Conservation (phyloP, 768 basidiomycete genomes). For the Lentinula detonsa region DNA sequence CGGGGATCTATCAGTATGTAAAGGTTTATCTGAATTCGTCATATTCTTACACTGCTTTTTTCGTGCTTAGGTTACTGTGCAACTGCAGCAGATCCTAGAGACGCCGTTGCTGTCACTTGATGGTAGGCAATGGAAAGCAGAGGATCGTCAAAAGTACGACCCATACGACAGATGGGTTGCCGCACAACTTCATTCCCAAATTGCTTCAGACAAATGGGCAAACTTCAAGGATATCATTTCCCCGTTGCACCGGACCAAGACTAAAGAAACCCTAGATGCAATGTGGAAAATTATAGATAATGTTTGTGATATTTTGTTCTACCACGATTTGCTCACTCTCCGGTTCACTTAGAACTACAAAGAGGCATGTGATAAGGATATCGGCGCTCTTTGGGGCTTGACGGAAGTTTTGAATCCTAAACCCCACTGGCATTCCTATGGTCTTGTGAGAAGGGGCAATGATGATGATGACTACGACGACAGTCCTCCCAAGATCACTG, state of each 20-base stretch:
- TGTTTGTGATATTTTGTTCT: slow-evolving; percentile 27
- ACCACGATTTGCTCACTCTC: slow-evolving; percentile 7
- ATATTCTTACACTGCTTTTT: neutral
- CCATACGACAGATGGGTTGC: slow-evolving; percentile 64
- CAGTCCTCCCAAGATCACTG: slow-evolving; percentile 14
- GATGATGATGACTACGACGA: slow-evolving; percentile 15
- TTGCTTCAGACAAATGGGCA: slow-evolving; percentile 44
- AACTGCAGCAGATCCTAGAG: slow-evolving; percentile 62
- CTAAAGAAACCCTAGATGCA: slow-evolving; percentile 40
- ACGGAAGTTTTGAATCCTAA: slow-evolving; percentile 36
- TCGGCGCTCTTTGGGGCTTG: slow-evolving; percentile 64
- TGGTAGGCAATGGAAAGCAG: slow-evolving; percentile 45
- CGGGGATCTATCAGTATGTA: slow-evolving; percentile 69
- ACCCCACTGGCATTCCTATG: slow-evolving; percentile 56
- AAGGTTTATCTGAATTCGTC: neutral
- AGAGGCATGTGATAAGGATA: slow-evolving; percentile 39
- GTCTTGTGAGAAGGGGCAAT: slow-evolving; percentile 22
- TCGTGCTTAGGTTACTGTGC: slow-evolving; percentile 47
- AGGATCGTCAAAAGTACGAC: slow-evolving; percentile 48
- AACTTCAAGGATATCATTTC: slow-evolving; percentile 51
- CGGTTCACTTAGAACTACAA: slow-evolving; percentile 50
- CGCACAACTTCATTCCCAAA: slow-evolving; percentile 56
- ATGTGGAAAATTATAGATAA: slow-evolving; percentile 63
- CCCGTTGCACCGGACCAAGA: slow-evolving; percentile 54
- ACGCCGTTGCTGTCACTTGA: slow-evolving; percentile 52